Conservation (phyloP, 228 moss, liverwort and hornwort species). For the Sphagnum magellanicum region DNA sequence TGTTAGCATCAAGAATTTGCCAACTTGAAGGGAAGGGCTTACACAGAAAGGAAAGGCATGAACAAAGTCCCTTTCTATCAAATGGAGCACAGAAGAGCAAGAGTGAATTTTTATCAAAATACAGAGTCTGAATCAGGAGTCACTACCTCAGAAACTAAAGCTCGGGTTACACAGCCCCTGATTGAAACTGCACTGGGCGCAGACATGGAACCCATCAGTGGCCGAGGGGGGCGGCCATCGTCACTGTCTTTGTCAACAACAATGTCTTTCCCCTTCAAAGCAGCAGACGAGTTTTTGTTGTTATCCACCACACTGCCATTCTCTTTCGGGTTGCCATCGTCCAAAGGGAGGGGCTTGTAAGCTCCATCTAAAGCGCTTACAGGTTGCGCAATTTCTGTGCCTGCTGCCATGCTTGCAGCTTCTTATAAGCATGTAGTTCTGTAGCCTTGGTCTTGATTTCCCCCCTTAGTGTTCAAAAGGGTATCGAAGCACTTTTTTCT, state of each 20-base stretch:
- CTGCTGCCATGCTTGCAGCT: constrained; percentile 87
- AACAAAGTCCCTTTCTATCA: background rate
- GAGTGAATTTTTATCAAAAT: background rate
- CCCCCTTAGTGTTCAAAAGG: too few relatives aligned
- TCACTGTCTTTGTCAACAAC: constrained; percentile 17
- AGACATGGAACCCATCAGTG: constrained; percentile 9
- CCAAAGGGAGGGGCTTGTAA: constrained; percentile 56
- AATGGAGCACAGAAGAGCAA: background rate
- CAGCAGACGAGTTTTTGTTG: constrained; percentile 11
- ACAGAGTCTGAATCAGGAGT: constrained; percentile 21
- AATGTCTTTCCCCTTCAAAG: constrained; percentile 28
- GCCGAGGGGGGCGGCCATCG: constrained; percentile 21
- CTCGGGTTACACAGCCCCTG: constrained; percentile 24
- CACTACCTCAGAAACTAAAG: constrained; percentile 17
- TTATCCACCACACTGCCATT: constrained; percentile 69
- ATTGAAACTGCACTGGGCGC: background rate
- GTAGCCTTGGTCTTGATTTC: constrained; percentile 17
- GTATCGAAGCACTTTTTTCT: too few relatives aligned
- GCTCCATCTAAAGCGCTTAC: constrained; percentile 95
- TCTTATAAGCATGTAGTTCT: constrained; percentile 83
- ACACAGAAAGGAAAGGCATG: background rate
- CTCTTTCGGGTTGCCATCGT: constrained; percentile 69
- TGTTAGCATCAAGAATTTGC: background rate
- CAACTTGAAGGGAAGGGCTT: background rate
- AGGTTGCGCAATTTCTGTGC: constrained; percentile 96